Evolutionary conservation across 257 asterid genomes (phyloP).

Genomic region (Fraxinus anomala): DNA sequence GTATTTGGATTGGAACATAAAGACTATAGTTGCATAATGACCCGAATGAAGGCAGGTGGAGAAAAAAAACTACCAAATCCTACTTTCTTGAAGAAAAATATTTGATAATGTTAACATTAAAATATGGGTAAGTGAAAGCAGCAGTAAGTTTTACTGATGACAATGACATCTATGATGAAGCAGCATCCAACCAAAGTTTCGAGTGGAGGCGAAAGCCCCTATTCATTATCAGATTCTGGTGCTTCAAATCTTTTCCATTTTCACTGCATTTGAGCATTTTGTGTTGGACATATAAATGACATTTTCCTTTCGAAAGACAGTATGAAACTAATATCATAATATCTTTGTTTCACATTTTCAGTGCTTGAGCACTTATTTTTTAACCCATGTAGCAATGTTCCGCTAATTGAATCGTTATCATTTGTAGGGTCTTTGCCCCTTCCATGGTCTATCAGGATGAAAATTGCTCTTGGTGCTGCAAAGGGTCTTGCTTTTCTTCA

Average conservation of each 20-base stretch:
- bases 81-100: neutral
- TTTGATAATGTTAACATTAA: neutral
- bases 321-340: neutral
- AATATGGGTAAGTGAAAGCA: neutral
- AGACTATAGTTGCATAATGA: neutral
- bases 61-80: neutral
- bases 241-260: neutral
- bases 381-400: neutral
- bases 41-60: neutral
- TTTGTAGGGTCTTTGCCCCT: conserved; percentile 60
- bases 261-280: neutral
- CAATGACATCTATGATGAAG: neutral
- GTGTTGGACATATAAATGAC: neutral
- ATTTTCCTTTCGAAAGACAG: neutral
- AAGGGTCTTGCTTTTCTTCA: conserved; percentile 67
- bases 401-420: conserved; percentile 17
- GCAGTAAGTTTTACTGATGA: neutral
- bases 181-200: neutral
- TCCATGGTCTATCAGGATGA: conserved; percentile 73
- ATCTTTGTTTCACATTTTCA: conserved; percentile 1
- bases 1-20: too few species aligned
- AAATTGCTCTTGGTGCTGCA: conserved; percentile 67
- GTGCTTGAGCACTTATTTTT: neutral
- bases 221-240: neutral
- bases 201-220: neutral